phyloP scores from a whole-genome alignment of 2,329 filamentous ascomycete species.

The Lachnellula occidentalis region DNA sequence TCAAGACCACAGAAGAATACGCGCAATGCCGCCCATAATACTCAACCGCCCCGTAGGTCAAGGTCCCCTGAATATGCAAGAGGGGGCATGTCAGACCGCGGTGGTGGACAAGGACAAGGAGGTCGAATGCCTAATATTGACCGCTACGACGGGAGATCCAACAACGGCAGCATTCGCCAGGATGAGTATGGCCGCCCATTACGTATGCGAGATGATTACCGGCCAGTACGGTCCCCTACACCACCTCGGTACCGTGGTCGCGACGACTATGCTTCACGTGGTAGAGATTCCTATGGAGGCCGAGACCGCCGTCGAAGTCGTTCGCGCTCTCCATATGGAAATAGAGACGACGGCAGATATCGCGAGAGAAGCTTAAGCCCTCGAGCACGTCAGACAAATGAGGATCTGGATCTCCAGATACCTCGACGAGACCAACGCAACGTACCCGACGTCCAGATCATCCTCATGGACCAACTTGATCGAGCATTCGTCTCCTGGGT shows the following conservation, averaged over 20 bases:
- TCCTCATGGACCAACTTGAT: constrained; percentile 72
- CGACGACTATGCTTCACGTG: constrained; percentile 51
- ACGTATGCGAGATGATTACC: constrained; percentile 57
- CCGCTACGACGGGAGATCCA: constrained; percentile 36
- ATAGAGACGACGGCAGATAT: constrained; percentile 47
- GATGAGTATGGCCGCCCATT: constrained; percentile 39
- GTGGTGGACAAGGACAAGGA: constrained; percentile 37
- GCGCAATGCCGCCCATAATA: constrained; percentile 41
- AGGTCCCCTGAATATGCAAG: constrained; percentile 56
- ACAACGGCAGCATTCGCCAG: constrained; percentile 18
- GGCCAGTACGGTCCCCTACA: constrained; percentile 54
- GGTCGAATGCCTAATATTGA: constrained; percentile 25
- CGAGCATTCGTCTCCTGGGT: constrained; percentile 80
- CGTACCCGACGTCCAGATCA: constrained; percentile 84
- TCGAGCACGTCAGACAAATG: constrained; percentile 46
- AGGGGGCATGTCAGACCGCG: constrained; percentile 31
- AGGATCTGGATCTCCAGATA: constrained; percentile 61
- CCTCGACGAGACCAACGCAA: constrained; percentile 67
- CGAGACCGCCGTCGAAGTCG: constrained; percentile 49
- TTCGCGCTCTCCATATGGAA: constrained; percentile 60
- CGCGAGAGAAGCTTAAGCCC: constrained; percentile 69
- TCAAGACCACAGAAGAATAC: constrained; percentile 83
- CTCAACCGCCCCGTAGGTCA: constrained; percentile 41
- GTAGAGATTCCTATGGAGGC: constrained; percentile 31
- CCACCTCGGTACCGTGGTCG: constrained; percentile 53